These are phyloP conservation scores for Oryza brachyantha DNA, from an alignment of 176 grass and related monocot genomes.

Conservation along the genomic window DNA sequence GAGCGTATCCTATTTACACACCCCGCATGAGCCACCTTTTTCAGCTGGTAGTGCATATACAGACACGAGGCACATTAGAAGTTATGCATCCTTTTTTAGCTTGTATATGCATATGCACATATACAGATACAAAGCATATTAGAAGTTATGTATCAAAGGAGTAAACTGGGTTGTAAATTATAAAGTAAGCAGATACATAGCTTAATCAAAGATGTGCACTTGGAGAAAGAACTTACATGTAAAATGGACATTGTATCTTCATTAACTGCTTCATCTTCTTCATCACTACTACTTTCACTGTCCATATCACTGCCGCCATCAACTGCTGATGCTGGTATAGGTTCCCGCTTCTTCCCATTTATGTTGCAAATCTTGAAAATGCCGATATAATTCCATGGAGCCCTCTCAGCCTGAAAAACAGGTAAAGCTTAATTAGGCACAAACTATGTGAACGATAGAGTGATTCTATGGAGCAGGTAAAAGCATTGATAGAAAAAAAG, in stretches of 20 bases:
- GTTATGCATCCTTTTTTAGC: constrained; percentile 51
- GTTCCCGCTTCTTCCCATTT: constrained; percentile 74
- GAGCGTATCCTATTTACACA: constrained; percentile 85
- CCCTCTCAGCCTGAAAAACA: constrained; percentile 62
- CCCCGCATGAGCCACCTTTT: constrained; percentile 79
- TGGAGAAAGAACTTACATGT: constrained; percentile 44
- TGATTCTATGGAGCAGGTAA: neutral
- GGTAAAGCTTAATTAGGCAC: neutral
- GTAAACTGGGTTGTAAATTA: neutral
- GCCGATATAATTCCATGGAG: constrained; percentile 79
- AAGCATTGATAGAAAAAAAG: neutral
- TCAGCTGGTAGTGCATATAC: constrained; percentile 44
- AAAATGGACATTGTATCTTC: constrained; percentile 58
- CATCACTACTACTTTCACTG: constrained; percentile 74
- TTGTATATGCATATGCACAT: constrained; percentile 32
- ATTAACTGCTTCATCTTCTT: constrained; percentile 59
- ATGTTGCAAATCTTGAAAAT: constrained; percentile 89
- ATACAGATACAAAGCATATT: constrained; percentile 13
- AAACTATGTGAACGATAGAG: neutral
- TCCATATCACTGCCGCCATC: constrained; percentile 61
- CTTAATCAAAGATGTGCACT: neutral
- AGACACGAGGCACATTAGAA: constrained; percentile 18
- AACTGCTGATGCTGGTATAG: constrained; percentile 56
- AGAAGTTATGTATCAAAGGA: constrained; percentile 13
- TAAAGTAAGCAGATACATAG: neutral